Conservation (phyloP, 352 stramenopile species). For the Phytopythium aichiense region DNA sequence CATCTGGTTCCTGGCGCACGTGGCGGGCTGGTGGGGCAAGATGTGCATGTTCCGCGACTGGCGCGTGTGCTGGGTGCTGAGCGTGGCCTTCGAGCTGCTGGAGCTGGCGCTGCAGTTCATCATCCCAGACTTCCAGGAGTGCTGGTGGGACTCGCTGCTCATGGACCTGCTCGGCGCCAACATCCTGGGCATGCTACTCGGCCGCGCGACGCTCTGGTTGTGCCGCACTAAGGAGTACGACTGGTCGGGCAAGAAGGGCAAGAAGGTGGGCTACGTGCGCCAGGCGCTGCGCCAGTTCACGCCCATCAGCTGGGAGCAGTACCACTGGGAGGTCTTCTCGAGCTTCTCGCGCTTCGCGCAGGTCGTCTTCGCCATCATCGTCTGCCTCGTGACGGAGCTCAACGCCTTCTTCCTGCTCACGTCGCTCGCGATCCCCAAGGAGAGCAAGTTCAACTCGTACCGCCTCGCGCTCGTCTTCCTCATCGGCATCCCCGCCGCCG, state of each 20-base stretch:
- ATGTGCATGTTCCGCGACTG: conserved; percentile 94
- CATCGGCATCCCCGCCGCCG: conserved; percentile 70
- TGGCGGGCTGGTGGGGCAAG: conserved; percentile 89
- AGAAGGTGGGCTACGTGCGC: conserved; percentile 62
- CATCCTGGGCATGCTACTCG: conserved; percentile 85
- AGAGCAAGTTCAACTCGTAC: conserved; percentile 85
- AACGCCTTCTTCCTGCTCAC: conserved; percentile 94
- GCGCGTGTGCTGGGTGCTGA: conserved; percentile 90
- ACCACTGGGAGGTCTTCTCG: conserved; percentile 91
- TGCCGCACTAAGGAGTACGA: conserved; percentile 89
- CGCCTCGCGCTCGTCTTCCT: conserved; percentile 75
- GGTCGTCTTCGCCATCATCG: conserved; percentile 81
- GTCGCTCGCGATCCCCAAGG: conserved; percentile 82
- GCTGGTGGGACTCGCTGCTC: conserved; percentile 93
- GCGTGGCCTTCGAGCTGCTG: conserved; percentile 88
- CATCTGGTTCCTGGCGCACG: conserved; percentile 85
- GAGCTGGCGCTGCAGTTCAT: conserved; percentile 88
- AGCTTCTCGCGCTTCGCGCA: conserved; percentile 87
- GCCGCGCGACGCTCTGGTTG: conserved; percentile 64
- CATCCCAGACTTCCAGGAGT: conserved; percentile 93
- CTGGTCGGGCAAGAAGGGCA: conserved; percentile 79
- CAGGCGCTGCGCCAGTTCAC: conserved; percentile 86
- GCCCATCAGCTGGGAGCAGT: conserved; percentile 84
- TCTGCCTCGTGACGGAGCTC: conserved; percentile 85
- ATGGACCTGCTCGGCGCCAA: conserved; percentile 91